Evolutionary conservation across 2,329 filamentous ascomycete genomes (phyloP), one percentile per base, ranked within the genome.

Genomic region (Clarireedia monteithiana): DNA sequence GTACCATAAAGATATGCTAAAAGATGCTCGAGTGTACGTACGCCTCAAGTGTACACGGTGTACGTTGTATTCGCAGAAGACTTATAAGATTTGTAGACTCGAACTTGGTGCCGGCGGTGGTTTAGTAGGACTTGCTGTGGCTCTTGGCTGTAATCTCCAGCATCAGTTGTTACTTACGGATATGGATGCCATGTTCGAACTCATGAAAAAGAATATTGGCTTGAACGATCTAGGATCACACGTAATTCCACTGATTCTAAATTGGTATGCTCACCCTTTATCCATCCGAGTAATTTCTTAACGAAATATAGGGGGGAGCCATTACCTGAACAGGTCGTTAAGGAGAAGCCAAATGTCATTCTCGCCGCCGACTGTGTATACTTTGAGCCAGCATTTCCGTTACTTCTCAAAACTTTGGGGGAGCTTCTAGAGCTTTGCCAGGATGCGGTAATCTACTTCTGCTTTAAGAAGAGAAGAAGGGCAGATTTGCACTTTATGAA

Each of bases 311-410:
- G 83, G 84, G 83, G 83, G 56, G 77, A 85, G 60, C 73, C 80
- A 52, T 73, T 86, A 47, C 75, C 82, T 39, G 70, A 74, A 44
- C 71, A 74, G 45, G 74, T 86, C 45, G 63, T 77, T 52, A 72
- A 77, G 54, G 75, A 77, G 63, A 80, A 81, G 60, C 89, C 91
- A 17, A 84, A 91, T 65, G 77, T 96, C 55, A 84, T 99, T 55
- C 79, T 97, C n/a, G 94, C 94, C 3, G 92, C 91, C 42, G 94
- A 97, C 71, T 97, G 92, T 72, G 91, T 96, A 49, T 99, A 97
- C 75, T 95, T 95, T 70, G 94, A 97, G 72, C 91, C 92, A 2
- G 89, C 94, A 1, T 97, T 97, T 68, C 91, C 92, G 30, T 77
- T 96, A 36, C 79, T 99, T 48, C 80, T 94, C 67, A 75, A 83